These are phyloP conservation scores for Fusarium verrucosum DNA, from an alignment of 2,329 filamentous ascomycete species.

Conservation along the genomic window DNA sequence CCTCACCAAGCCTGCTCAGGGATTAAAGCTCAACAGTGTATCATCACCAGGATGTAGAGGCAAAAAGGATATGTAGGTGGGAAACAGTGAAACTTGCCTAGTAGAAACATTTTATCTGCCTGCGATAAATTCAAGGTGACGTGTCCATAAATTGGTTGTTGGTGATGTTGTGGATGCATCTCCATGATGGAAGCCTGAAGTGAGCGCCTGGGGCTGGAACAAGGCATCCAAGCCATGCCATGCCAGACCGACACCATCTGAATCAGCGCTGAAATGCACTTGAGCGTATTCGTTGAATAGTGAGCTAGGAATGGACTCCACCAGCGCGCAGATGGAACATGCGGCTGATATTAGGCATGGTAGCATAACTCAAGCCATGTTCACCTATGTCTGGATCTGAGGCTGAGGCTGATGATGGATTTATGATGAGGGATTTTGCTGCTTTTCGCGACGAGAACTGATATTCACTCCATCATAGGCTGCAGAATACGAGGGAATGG, in stretches of 20 bases:
- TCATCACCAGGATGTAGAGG: constrained; percentile 50
- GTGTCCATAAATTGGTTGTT: background rate
- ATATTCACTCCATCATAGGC: background rate
- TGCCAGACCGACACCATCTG: constrained; percentile 14
- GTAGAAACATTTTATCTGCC: background rate
- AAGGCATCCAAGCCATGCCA: constrained; percentile 35
- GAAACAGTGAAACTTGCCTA: constrained; percentile 17
- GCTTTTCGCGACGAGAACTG: background rate
- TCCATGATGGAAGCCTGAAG: constrained; percentile 12
- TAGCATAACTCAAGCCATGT: background rate
- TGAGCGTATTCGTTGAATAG: constrained; percentile 9
- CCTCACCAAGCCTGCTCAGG: constrained; percentile 48
- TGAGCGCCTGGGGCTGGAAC: constrained; percentile 17
- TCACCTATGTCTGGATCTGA: background rate
- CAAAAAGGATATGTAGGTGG: background rate
- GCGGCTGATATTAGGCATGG: constrained; percentile 25
- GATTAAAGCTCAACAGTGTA: constrained; percentile 51
- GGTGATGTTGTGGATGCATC: constrained; percentile 4
- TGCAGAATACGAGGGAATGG: background rate
- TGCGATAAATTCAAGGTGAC: background rate
- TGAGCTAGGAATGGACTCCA: constrained; percentile 34
- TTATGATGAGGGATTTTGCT: background rate
- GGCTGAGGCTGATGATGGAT: background rate
- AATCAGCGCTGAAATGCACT: constrained; percentile 21
- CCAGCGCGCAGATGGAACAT: constrained; percentile 11